Percentiles rank a stretch among this genome's conserved stretches.
Conservation (phyloP, 768 basidiomycete species). For the Hericium coralloides region DNA sequence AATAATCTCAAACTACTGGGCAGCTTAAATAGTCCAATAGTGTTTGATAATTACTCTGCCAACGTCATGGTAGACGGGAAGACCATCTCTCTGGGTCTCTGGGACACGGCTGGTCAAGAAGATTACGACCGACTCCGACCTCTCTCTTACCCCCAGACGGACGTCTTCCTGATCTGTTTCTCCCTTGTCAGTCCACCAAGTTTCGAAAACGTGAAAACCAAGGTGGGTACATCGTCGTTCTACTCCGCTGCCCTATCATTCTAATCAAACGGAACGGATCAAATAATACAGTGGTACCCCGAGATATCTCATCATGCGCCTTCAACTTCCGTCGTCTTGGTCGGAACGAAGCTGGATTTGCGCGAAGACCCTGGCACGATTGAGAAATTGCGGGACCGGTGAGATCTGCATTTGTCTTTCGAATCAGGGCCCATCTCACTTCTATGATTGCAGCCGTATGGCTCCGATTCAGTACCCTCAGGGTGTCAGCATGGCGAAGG, state of each 20-base stretch:
- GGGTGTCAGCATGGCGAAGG: constrained; percentile 85
- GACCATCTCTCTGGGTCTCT: constrained; percentile 94
- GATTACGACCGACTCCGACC: constrained; percentile 98
- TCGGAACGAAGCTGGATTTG: constrained; percentile 95
- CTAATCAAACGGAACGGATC: constrained; percentile 2
- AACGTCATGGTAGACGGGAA: constrained; percentile 99
- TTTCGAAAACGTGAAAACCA: constrained; percentile 97
- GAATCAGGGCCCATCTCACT: neutral
- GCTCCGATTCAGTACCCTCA: constrained; percentile 88
- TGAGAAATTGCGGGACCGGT: constrained; percentile 90
- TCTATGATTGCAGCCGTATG: constrained; percentile 66
- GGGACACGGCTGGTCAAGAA: constrained; percentile 99
- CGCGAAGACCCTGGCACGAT: constrained; percentile 92
- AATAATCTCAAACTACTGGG: neutral
- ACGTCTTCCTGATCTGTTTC: constrained; percentile 99
- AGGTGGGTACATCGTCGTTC: constrained; percentile 42
- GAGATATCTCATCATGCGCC: constrained; percentile 98
- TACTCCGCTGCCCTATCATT: neutral
- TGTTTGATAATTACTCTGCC: constrained; percentile 98
- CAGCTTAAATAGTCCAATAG: constrained; percentile 28
- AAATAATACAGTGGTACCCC: constrained; percentile 69
- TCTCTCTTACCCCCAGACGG: constrained; percentile 97
- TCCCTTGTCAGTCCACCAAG: constrained; percentile 96
- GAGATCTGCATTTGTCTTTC: constrained; percentile 13
- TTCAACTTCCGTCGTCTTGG: constrained; percentile 84